A percentile compares a stretch with the other conserved stretches of the same genome.
Evolutionary conservation across 768 basidiomycete genomes (phyloP).

Genomic region (Psilocybe tampanensis): DNA sequence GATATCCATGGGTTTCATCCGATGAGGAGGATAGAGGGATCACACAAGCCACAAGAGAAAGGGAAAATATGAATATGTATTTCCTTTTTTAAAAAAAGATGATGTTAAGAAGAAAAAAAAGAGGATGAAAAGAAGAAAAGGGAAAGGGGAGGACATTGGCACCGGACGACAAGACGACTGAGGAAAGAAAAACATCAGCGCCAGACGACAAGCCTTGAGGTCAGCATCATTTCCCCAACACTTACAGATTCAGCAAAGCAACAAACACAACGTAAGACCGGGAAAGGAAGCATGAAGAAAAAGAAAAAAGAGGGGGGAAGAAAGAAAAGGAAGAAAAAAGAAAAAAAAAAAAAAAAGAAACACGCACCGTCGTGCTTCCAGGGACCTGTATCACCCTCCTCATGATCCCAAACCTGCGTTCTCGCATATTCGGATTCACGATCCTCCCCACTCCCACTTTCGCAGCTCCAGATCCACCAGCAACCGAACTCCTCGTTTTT

Average conservation of each 20-base stretch:
- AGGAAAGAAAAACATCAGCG: neutral
- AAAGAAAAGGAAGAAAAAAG: conserved; percentile 11
- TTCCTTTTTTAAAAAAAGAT: neutral
- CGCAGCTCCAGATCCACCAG: neutral
- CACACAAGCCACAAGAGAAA: conserved; percentile 4
- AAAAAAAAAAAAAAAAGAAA: conserved; percentile 2
- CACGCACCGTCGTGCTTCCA: conserved; percentile 26
- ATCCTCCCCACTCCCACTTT: conserved; percentile 9
- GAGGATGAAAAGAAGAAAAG: neutral
- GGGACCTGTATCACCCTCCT: conserved; percentile 27
- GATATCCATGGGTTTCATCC: neutral
- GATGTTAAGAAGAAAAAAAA: neutral
- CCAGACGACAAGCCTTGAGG: too few species aligned
- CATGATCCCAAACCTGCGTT: conserved; percentile 28
- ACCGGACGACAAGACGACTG: neutral
- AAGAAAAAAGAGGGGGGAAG: conserved; percentile 1
- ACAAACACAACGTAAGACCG: neutral
- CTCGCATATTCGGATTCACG: conserved; percentile 23
- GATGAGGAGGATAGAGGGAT: conserved; percentile 21
- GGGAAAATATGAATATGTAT: neutral
- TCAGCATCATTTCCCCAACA: too few species aligned
- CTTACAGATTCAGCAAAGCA: neutral
- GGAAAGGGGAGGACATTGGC: neutral
- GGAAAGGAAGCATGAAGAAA: neutral
- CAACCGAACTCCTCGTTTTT: neutral